Conservation (phyloP, 495 filamentous ascomycete species). For the Hypoxylon crocopeplum region DNA sequence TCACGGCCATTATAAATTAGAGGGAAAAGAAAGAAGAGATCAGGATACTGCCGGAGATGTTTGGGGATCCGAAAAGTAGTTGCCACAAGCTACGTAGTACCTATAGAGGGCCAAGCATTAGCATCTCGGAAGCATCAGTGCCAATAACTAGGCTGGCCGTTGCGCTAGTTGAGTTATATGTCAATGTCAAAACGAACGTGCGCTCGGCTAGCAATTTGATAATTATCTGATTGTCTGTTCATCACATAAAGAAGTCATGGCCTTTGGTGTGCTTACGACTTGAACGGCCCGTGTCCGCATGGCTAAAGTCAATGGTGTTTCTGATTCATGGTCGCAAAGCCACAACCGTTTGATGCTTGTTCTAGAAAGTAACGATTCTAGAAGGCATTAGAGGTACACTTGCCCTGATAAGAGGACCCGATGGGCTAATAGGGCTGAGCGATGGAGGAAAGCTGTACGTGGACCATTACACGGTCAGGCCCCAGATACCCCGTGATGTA, state of each 20-base stretch:
- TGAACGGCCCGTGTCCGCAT: conserved; percentile 4
- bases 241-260: not conserved
- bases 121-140: too few species aligned
- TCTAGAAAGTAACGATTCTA: not conserved
- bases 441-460: not conserved
- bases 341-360: not conserved
- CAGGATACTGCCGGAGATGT: too few species aligned
- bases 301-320: not conserved
- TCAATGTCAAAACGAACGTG: not conserved
- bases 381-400: not conserved
- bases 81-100: too few species aligned
- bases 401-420: not conserved
- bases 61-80: too few species aligned
- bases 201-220: not conserved
- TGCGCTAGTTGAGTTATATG: not conserved
- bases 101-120: too few species aligned
- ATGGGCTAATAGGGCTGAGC: not conserved
- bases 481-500: too few species aligned
- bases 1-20: too few species aligned
- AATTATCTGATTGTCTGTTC: not conserved
- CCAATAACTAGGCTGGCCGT: not conserved
- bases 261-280: not conserved
- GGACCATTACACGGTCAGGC: not conserved
- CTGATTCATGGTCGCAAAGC: not conserved
- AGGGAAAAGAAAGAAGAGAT: too few species aligned